Percentiles rank a stretch among this genome's conserved stretches.
These are phyloP conservation scores for Strobilomyces confusus DNA, from an alignment of 768 basidiomycete species.

Conservation along the genomic window DNA sequence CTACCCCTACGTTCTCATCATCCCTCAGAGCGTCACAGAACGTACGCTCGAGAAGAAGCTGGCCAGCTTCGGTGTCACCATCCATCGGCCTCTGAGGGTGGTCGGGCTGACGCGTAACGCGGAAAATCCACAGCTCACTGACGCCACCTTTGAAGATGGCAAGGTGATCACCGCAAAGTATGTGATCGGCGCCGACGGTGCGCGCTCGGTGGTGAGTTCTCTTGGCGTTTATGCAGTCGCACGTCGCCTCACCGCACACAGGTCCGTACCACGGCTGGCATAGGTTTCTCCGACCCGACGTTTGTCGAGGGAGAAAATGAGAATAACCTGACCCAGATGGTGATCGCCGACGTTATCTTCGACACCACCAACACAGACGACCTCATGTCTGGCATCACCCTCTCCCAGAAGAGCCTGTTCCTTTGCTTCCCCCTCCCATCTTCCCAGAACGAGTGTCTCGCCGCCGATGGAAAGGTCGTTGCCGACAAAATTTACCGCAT, in stretches of 20 bases:
- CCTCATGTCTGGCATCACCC: conserved; percentile 16
- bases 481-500: conserved; percentile 36
- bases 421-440: conserved; percentile 36
- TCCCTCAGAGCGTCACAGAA: conserved; percentile 46
- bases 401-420: conserved; percentile 32
- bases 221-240: background rate
- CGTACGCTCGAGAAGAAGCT: conserved; percentile 35
- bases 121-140: conserved; percentile 26
- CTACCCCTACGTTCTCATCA: conserved; percentile 40
- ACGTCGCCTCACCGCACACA: conserved; percentile 12
- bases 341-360: conserved; percentile 46
- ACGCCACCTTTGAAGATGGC: conserved; percentile 47
- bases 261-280: conserved; percentile 40
- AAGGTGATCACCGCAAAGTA: conserved; percentile 41
- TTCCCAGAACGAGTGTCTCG: conserved; percentile 20
- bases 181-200: conserved; percentile 51
- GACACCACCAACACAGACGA: conserved; percentile 3
- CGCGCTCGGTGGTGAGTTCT: conserved; percentile 39
- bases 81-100: conserved; percentile 39
- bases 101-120: conserved; percentile 33
- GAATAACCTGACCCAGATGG: conserved; percentile 37
- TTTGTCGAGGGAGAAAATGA: conserved; percentile 20
- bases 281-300: conserved; percentile 44
- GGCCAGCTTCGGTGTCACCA: conserved; percentile 27
- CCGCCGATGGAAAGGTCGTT: conserved; percentile 4